Conservation (phyloP, 176 grass and related monocot genomes). For the Puya raimondii region DNA sequence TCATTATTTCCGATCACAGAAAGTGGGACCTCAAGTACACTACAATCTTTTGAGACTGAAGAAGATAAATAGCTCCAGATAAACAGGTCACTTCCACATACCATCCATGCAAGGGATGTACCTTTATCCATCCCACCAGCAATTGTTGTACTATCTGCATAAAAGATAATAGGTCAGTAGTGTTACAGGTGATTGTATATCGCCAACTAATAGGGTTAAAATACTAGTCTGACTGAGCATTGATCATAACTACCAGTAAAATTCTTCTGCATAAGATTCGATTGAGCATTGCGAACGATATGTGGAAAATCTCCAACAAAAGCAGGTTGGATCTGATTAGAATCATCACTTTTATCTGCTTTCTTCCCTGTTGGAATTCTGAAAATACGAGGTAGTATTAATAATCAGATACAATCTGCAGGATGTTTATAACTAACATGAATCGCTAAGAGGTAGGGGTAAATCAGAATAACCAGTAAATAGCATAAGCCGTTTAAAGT, state of each 20-base stretch:
- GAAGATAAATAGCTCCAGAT: slow-evolving; percentile 71
- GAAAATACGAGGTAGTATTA: not conserved
- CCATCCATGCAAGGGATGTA: slow-evolving; percentile 80
- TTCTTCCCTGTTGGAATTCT: slow-evolving; percentile 51
- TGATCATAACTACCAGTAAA: slow-evolving; percentile 28
- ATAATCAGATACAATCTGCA: not conserved
- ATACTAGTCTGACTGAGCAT: not conserved
- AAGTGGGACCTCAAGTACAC: slow-evolving; percentile 62
- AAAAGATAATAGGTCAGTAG: slow-evolving; percentile 4
- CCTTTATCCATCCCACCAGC: slow-evolving; percentile 74
- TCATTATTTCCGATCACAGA: slow-evolving; percentile 37
- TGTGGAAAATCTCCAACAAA: slow-evolving; percentile 70
- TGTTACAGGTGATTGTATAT: slow-evolving; percentile 3
- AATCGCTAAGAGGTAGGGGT: not conserved
- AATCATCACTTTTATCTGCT: slow-evolving; percentile 36
- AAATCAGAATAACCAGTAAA: not conserved
- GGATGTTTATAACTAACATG: not conserved
- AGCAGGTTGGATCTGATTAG: slow-evolving; percentile 66
- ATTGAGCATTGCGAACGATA: slow-evolving; percentile 77
- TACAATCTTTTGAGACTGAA: slow-evolving; percentile 60
- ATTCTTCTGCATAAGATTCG: slow-evolving; percentile 49
- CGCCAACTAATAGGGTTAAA: slow-evolving; percentile 11
- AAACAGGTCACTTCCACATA: slow-evolving; percentile 75
- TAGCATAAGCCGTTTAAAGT: too few relatives aligned
- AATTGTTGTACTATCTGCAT: slow-evolving; percentile 57